Percentiles rank a stretch among this genome's conserved stretches.
Evolutionary conservation across 2,329 filamentous ascomycete species (phyloP).

Genomic region (Phaeosphaeriaceae sp.): DNA sequence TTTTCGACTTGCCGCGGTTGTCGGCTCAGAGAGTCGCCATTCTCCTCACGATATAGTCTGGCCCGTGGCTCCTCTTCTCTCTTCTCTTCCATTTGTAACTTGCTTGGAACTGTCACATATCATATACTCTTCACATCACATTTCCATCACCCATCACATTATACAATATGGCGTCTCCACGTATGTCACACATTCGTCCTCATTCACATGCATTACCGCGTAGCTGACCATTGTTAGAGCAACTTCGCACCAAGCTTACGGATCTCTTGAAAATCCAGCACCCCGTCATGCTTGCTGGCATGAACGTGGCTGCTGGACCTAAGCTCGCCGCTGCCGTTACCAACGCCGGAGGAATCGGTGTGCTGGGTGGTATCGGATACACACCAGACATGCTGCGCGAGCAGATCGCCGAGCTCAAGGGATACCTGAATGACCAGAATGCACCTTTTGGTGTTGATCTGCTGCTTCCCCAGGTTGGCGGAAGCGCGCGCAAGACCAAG

Average conservation of each 20-base stretch:
- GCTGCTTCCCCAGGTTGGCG: slow-evolving; percentile 91
- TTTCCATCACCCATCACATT: slow-evolving; percentile 11
- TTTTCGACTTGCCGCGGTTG: slow-evolving; percentile 34
- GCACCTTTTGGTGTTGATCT: slow-evolving; percentile 95
- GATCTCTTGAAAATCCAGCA: slow-evolving; percentile 99
- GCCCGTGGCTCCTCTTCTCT: slow-evolving; percentile 15
- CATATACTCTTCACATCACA: slow-evolving; percentile 4
- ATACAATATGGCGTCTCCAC: slow-evolving; percentile 76
- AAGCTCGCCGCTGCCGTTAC: slow-evolving; percentile 96
- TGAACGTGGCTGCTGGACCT: slow-evolving; percentile 98
- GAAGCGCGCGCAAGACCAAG: slow-evolving; percentile 94
- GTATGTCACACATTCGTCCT: slow-evolving; percentile 54
- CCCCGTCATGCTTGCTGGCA: slow-evolving; percentile 92
- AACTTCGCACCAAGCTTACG: slow-evolving; percentile 89
- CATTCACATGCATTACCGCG: not conserved
- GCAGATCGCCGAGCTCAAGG: slow-evolving; percentile 94
- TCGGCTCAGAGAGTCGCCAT: slow-evolving; percentile 25
- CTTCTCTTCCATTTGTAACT: slow-evolving; percentile 5
- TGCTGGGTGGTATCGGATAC: slow-evolving; percentile 95
- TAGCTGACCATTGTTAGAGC: slow-evolving; percentile 63
- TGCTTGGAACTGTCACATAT: slow-evolving; percentile 5
- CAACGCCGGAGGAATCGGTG: slow-evolving; percentile 94
- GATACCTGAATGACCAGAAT: slow-evolving; percentile 85
- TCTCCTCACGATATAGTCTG: slow-evolving; percentile 33
- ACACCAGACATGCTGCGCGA: slow-evolving; percentile 96